A percentile compares a stretch with the other conserved stretches of the same genome.
phyloP scores from a whole-genome alignment of 2,329 filamentous ascomycete species.

The Emergomyces pasteurianus region DNA sequence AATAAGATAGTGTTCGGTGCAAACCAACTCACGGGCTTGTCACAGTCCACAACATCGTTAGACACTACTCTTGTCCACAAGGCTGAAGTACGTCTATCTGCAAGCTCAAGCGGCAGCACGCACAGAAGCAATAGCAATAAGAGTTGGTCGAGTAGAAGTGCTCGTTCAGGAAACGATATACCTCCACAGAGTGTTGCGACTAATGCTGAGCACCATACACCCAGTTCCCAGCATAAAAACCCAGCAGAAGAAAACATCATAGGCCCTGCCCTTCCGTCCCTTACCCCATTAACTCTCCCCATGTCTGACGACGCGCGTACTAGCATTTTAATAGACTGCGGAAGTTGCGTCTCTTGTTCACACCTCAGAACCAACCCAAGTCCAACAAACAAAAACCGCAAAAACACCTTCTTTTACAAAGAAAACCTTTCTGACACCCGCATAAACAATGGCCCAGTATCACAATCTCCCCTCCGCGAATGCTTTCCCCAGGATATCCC shows the following conservation, averaged over 20 bases:
- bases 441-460: background rate
- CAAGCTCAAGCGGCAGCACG: background rate
- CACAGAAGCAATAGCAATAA: constrained; percentile 1
- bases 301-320: background rate
- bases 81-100: background rate
- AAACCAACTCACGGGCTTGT: background rate
- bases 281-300: background rate
- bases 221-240: background rate
- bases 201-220: background rate
- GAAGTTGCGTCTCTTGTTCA: background rate
- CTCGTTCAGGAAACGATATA: background rate
- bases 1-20: background rate
- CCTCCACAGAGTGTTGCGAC: background rate
- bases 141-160: constrained; percentile 1
- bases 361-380: background rate
- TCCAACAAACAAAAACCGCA: background rate
- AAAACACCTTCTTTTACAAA: constrained; percentile 1
- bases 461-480: background rate
- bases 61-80: background rate
- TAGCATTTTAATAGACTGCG: background rate
- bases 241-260: background rate
- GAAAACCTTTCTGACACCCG: background rate
- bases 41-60: constrained; percentile 1
- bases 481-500: background rate
- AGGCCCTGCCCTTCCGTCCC: background rate